These are phyloP conservation scores for Amorphotheca resinae DNA, from an alignment of 495 filamentous ascomycete genomes.

Conservation along the genomic window DNA sequence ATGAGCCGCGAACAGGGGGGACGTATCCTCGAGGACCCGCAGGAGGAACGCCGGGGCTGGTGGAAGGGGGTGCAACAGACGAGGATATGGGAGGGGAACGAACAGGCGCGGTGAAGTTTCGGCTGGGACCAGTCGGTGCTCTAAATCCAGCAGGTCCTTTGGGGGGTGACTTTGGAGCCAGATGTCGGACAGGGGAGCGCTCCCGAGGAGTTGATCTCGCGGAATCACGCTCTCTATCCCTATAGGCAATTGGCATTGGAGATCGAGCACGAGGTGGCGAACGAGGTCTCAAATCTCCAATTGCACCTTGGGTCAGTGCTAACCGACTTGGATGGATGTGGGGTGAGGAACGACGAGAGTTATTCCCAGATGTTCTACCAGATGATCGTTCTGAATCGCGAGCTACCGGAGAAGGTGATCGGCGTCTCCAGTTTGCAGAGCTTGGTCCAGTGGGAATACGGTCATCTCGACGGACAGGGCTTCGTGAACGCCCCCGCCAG, in stretches of 20 bases:
- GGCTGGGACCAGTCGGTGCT: constrained; percentile 17
- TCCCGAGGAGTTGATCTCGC: constrained; percentile 16
- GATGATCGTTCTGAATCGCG: constrained; percentile 18
- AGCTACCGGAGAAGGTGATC: constrained; percentile 14
- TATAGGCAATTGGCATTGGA: constrained; percentile 2
- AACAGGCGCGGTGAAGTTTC: constrained; percentile 17
- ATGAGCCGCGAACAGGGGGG: constrained; percentile 3
- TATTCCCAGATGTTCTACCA: constrained; percentile 17
- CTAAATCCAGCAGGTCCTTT: constrained; percentile 17
- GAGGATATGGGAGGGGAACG: not conserved
- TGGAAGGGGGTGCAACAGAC: constrained; percentile 2
- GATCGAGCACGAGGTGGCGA: constrained; percentile 8
- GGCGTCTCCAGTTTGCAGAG: constrained; percentile 14
- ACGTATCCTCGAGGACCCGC: constrained; percentile 20
- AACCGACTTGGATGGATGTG: constrained; percentile 13
- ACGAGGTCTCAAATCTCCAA: constrained; percentile 11
- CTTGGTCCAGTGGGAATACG: constrained; percentile 10
- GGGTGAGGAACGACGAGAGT: constrained; percentile 21
- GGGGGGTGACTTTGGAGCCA: constrained; percentile 18
- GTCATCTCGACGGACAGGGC: constrained; percentile 17
- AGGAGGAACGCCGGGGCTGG: constrained; percentile 11
- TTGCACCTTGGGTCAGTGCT: constrained; percentile 9
- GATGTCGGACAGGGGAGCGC: constrained; percentile 15
- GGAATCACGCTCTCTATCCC: constrained; percentile 13
- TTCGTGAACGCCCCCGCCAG: constrained; percentile 17